phyloP scores from a whole-genome alignment of 1,139 yeast genomes.

The Lodderomyces oxycetoniae region DNA sequence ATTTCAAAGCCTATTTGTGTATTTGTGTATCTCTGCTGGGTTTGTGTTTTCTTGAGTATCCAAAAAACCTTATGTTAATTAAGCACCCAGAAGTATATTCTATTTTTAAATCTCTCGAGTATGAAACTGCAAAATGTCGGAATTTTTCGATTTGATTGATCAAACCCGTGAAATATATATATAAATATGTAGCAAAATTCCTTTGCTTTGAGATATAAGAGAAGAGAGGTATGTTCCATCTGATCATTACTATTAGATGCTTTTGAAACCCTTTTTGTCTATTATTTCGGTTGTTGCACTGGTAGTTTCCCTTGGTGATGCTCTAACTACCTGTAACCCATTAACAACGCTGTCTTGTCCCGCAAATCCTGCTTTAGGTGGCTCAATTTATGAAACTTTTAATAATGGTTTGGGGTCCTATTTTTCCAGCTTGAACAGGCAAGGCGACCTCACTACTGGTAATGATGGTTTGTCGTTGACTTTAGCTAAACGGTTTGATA shows the following conservation, averaged over 20 bases:
- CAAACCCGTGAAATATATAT: too few species aligned
- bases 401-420: slow-evolving; percentile 33
- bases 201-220: too few species aligned
- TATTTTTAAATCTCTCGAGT: too few species aligned
- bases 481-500: slow-evolving; percentile 58
- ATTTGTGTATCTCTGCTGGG: too few species aligned
- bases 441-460: slow-evolving; percentile 21
- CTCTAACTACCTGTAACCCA: slow-evolving; percentile 28
- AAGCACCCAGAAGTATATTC: too few species aligned
- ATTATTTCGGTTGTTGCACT: not conserved
- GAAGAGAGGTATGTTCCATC: not conserved
- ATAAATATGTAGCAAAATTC: too few species aligned
- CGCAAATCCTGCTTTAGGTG: slow-evolving; percentile 52
- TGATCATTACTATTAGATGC: not conserved
- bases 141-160: too few species aligned
- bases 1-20: too few species aligned
- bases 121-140: too few species aligned
- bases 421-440: slow-evolving; percentile 26
- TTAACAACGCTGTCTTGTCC: slow-evolving; percentile 25
- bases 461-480: slow-evolving; percentile 54
- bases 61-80: too few species aligned
- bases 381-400: slow-evolving; percentile 51
- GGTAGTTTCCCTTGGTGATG: not conserved
- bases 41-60: too few species aligned
- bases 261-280: not conserved